A percentile compares a stretch with the other conserved stretches of the same genome.
These are phyloP conservation scores for Biscogniauxia sp. DNA, from an alignment of 2,329 filamentous ascomycete species.

Conservation along the genomic window DNA sequence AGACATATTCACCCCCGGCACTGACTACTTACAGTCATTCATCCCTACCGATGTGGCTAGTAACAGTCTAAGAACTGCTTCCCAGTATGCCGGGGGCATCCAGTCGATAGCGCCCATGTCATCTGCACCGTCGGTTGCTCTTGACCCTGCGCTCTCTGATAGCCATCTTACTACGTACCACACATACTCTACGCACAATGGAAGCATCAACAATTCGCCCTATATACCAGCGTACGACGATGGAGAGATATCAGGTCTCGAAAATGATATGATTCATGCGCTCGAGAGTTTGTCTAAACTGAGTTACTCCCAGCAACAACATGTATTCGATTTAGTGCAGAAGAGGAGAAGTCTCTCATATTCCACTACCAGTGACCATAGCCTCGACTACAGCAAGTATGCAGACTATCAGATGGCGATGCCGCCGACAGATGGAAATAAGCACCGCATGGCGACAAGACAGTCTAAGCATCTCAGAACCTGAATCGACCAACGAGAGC, in stretches of 20 bases:
- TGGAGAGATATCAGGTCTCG: slow-evolving; percentile 16
- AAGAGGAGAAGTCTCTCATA: slow-evolving; percentile 20
- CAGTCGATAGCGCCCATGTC: slow-evolving; percentile 19
- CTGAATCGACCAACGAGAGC: neutral
- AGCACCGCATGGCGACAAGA: neutral
- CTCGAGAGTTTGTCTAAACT: slow-evolving; percentile 25
- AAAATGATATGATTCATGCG: slow-evolving; percentile 21
- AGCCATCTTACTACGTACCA: slow-evolving; percentile 10
- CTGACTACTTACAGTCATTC: slow-evolving; percentile 16
- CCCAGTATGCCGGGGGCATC: slow-evolving; percentile 19
- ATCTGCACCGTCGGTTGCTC: slow-evolving; percentile 20
- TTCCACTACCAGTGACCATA: slow-evolving; percentile 11
- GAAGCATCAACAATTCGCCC: slow-evolving; percentile 9
- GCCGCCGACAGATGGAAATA: slow-evolving; percentile 1
- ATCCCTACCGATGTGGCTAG: slow-evolving; percentile 12
- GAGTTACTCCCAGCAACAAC: slow-evolving; percentile 24
- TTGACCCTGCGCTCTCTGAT: slow-evolving; percentile 15
- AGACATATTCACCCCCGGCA: slow-evolving; percentile 14
- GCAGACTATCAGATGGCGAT: slow-evolving; percentile 14
- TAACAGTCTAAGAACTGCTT: slow-evolving; percentile 11
- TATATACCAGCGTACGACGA: slow-evolving; percentile 11
- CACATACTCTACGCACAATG: slow-evolving; percentile 13
- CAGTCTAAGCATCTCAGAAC: neutral
- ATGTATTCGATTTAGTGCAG: slow-evolving; percentile 22
- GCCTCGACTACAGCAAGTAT: slow-evolving; percentile 16